These are phyloP conservation scores for Penstemon davidsonii DNA, from an alignment of 257 asterid species.

Conservation along the genomic window DNA sequence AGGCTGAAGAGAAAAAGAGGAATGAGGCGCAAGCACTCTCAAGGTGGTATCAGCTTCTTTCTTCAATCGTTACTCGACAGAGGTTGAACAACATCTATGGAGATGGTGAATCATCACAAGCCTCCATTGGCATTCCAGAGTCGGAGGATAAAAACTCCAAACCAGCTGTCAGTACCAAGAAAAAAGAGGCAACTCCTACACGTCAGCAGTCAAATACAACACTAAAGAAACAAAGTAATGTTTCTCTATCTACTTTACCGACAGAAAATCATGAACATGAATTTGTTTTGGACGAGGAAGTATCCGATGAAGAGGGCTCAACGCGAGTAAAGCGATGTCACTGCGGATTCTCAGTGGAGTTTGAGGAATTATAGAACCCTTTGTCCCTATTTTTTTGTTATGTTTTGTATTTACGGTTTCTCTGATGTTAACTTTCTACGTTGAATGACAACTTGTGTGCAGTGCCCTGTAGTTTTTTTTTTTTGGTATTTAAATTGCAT, in stretches of 20 bases:
- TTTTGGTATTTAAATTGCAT: too few relatives aligned
- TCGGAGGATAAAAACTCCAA: conserved; percentile 25
- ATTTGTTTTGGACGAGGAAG: conserved; percentile 49
- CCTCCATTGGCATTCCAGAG: conserved; percentile 33
- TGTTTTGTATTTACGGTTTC: too few relatives aligned
- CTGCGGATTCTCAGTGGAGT: conserved; percentile 82
- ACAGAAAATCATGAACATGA: conserved; percentile 64
- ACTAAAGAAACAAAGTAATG: conserved; percentile 12
- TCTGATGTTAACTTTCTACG: too few relatives aligned
- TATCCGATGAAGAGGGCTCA: conserved; percentile 44
- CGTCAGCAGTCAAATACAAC: conserved; percentile 30
- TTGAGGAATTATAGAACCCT: conserved; percentile 59
- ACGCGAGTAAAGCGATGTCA: conserved; percentile 52
- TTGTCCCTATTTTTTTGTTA: too few relatives aligned
- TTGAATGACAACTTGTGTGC: too few relatives aligned
- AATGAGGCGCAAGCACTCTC: conserved; percentile 71
- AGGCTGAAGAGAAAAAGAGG: conserved; percentile 61
- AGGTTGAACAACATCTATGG: conserved; percentile 66
- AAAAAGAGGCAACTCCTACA: conserved; percentile 22
- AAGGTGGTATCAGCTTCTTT: conserved; percentile 97
- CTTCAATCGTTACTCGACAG: conserved; percentile 78
- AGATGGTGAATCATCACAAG: conserved; percentile 38
- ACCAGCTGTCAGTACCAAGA: conserved; percentile 25
- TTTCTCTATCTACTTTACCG: conserved; percentile 22
- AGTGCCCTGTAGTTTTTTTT: too few relatives aligned